These are phyloP conservation scores for Strobilomyces echinocephalus DNA, from an alignment of 768 basidiomycete genomes.

Conservation along the genomic window DNA sequence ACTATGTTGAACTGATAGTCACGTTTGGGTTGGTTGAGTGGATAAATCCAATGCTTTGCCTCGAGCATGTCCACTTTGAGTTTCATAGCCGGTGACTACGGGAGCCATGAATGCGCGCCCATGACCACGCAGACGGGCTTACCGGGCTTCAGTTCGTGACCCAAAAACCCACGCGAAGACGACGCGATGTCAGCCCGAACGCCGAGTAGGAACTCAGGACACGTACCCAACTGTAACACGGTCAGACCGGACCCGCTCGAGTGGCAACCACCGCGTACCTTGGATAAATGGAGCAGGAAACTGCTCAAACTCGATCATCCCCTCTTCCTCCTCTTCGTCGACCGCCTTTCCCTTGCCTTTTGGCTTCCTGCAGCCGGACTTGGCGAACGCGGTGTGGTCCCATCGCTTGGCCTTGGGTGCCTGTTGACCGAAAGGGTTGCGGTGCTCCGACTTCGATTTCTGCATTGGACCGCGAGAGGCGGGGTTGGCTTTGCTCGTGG, in stretches of 20 bases:
- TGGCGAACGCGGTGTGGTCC: constrained; percentile 88
- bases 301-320: constrained; percentile 69
- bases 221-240: constrained; percentile 50
- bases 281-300: constrained; percentile 76
- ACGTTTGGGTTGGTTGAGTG: constrained; percentile 80
- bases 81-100: constrained; percentile 73
- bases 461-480: constrained; percentile 35
- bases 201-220: background rate
- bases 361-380: constrained; percentile 61
- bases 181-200: constrained; percentile 4
- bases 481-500: constrained; percentile 26
- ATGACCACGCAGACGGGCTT: background rate
- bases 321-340: constrained; percentile 57
- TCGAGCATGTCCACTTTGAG: constrained; percentile 71
- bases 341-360: constrained; percentile 53
- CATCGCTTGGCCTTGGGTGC: constrained; percentile 74
- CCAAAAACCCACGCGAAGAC: background rate
- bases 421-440: constrained; percentile 48
- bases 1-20: constrained; percentile 96
- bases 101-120: background rate
- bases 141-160: constrained; percentile 29
- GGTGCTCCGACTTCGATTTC: constrained; percentile 38
- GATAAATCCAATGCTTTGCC: constrained; percentile 85
- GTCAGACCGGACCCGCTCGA: constrained; percentile 8
- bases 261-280: constrained; percentile 40